phyloP scores from a whole-genome alignment of 2,329 filamentous ascomycete genomes.

The Chrysoporthe puriensis region DNA sequence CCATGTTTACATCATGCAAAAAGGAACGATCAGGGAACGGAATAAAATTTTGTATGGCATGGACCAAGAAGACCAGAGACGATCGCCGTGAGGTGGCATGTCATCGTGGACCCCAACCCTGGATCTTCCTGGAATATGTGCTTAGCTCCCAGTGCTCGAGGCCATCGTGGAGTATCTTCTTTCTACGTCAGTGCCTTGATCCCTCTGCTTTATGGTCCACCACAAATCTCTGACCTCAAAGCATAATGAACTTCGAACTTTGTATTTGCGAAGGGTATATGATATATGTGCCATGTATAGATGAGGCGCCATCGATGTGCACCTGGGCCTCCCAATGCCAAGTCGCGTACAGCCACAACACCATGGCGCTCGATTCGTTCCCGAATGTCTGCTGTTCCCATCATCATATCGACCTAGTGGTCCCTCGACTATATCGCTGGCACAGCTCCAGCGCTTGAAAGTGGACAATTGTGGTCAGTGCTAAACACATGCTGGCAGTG shows the following conservation, averaged over 20 bases:
- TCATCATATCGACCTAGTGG: background rate
- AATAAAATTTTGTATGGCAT: no score
- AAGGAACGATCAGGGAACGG: no score
- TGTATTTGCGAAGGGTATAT: conserved; percentile 1
- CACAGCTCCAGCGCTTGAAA: background rate
- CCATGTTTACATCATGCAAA: no score
- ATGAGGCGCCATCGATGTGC: background rate
- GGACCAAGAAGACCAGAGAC: no score
- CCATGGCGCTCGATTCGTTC: background rate
- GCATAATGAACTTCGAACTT: background rate
- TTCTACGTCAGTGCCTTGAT: background rate
- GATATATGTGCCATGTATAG: background rate
- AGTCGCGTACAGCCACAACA: background rate
- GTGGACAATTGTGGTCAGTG: background rate
- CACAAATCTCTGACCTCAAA: background rate
- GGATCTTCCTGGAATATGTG: no score
- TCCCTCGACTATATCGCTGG: background rate
- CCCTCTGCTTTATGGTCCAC: background rate
- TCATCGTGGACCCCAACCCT: no score
- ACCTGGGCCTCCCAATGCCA: background rate
- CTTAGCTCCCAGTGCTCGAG: no score
- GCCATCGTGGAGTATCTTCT: no score
- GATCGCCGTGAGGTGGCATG: no score
- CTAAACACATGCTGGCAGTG: background rate
- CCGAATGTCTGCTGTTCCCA: background rate